phyloP scores from a whole-genome alignment of 225 moss, liverwort and hornwort species.

The Takakia lepidozioides region DNA sequence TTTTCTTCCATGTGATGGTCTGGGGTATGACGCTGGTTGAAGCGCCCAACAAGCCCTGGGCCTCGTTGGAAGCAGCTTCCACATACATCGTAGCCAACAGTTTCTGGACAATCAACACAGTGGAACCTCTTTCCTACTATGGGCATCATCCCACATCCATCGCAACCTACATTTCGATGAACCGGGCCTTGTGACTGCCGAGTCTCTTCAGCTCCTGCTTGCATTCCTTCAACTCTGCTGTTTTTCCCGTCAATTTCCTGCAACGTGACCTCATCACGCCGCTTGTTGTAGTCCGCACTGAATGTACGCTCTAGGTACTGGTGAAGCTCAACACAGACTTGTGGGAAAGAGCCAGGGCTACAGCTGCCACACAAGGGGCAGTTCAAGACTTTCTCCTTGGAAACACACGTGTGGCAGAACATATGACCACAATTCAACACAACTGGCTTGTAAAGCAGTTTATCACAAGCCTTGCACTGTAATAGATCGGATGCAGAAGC shows the following conservation, averaged over 20 bases:
- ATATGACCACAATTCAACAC: constrained; percentile 90
- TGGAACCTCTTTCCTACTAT: constrained; percentile 61
- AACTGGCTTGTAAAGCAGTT: constrained; percentile 72
- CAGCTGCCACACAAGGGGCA: constrained; percentile 42
- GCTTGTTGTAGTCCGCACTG: constrained; percentile 40
- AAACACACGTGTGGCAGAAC: constrained; percentile 66
- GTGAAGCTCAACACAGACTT: constrained; percentile 70
- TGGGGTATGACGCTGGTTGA: constrained; percentile 66
- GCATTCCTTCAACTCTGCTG: constrained; percentile 18
- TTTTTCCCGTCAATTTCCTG: constrained; percentile 12
- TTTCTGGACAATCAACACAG: constrained; percentile 58
- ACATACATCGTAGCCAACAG: constrained; percentile 78
- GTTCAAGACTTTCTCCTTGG: constrained; percentile 15
- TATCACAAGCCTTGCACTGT: constrained; percentile 58
- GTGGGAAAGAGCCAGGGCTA: constrained; percentile 71
- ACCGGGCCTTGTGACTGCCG: constrained; percentile 29
- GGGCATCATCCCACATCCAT: constrained; percentile 68
- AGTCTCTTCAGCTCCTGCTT: constrained; percentile 24
- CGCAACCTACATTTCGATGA: constrained; percentile 27
- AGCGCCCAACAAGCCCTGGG: constrained; percentile 50
- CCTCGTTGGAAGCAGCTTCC: constrained; percentile 53
- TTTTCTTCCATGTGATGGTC: constrained; percentile 56
- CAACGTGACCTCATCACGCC: constrained; percentile 17
- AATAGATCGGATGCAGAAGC: constrained; percentile 20
- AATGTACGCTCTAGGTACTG: constrained; percentile 63